These are phyloP conservation scores for Malus hybrid DNA, from an alignment of 331 rosid species.

Conservation along the genomic window DNA sequence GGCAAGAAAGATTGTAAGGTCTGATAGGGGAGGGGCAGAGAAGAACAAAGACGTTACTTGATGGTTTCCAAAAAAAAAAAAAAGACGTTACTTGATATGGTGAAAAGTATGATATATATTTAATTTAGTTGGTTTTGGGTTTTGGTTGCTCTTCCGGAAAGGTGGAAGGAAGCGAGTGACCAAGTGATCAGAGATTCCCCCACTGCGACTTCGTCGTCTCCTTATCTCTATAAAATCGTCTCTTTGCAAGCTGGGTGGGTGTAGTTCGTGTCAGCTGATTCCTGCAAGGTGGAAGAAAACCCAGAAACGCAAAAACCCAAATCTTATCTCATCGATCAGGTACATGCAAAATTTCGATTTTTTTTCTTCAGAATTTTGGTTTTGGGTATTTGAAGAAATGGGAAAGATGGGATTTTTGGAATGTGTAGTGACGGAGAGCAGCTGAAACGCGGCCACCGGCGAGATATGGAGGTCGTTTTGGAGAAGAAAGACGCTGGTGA, in stretches of 20 bases:
- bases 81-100: too few relatives aligned
- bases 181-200: neutral
- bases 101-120: too few relatives aligned
- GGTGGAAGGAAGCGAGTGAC: too few relatives aligned
- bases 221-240: neutral
- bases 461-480: constrained; percentile 44
- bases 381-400: neutral
- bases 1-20: too few relatives aligned
- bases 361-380: neutral
- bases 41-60: too few relatives aligned
- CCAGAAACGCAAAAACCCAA: neutral
- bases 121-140: too few relatives aligned
- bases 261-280: neutral
- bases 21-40: too few relatives aligned
- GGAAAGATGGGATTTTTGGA: neutral
- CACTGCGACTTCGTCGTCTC: neutral
- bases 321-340: neutral
- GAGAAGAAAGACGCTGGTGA: constrained; percentile 42
- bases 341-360: neutral
- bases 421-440: neutral
- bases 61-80: too few relatives aligned
- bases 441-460: neutral
- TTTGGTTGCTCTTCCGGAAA: too few relatives aligned
- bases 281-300: neutral
- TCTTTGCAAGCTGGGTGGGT: neutral